These are phyloP conservation scores for Neurospora tetrasperma DNA, from an alignment of 495 filamentous ascomycete species.

Conservation along the genomic window DNA sequence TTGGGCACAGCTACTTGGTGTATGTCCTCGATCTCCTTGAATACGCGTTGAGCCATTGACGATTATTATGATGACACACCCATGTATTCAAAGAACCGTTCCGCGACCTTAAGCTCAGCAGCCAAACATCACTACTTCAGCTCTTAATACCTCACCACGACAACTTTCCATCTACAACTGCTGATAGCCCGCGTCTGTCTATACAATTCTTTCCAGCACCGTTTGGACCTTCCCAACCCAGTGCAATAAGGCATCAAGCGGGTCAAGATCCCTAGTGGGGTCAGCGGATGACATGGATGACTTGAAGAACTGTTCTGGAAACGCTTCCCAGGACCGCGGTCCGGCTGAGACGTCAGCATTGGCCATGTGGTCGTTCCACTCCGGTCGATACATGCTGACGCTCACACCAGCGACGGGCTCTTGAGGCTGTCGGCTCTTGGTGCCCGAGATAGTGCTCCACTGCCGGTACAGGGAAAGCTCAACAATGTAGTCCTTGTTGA, in stretches of 20 bases:
- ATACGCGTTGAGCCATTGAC: neutral
- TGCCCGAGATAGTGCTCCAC: neutral
- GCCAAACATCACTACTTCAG: neutral
- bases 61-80: neutral
- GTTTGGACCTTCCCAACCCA: constrained; percentile 14
- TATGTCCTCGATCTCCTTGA: neutral
- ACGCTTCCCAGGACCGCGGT: constrained; percentile 11
- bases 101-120: neutral
- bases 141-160: neutral
- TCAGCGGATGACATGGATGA: neutral
- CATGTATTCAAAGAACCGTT: neutral
- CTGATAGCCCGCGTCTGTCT: neutral
- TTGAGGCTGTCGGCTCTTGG: neutral
- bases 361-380: constrained; percentile 15
- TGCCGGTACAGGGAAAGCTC: constrained; percentile 10
- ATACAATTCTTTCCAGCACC: constrained; percentile 4
- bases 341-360: neutral
- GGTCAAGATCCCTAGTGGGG: neutral
- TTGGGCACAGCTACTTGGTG: neutral
- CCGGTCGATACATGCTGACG: constrained; percentile 4
- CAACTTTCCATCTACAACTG: neutral
- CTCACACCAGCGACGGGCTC: neutral
- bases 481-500: constrained; percentile 9
- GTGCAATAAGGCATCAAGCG: constrained; percentile 7
- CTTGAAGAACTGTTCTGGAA: constrained; percentile 7